Percentiles rank a stretch among this genome's conserved stretches.
Conservation (phyloP, 2,329 filamentous ascomycete species). For the Cladosporium sp. region DNA sequence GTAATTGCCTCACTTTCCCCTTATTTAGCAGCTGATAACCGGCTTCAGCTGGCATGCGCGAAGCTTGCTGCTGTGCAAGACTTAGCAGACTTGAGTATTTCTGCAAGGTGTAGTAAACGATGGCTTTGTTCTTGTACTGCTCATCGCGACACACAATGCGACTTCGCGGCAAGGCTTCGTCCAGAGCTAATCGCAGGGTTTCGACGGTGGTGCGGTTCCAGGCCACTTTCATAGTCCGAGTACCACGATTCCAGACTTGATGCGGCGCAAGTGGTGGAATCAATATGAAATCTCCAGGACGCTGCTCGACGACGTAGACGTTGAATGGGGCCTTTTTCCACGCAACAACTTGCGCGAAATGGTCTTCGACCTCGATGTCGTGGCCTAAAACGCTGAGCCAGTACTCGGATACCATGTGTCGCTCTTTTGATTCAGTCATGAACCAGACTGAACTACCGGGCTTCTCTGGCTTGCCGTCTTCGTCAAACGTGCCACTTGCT, state of each 20-base stretch:
- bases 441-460: constrained; percentile 95
- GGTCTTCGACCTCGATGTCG: constrained; percentile 93
- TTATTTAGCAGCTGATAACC: constrained; percentile 31
- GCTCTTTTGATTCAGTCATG: constrained; percentile 95
- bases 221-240: constrained; percentile 92
- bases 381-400: constrained; percentile 91
- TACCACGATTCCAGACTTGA: constrained; percentile 97
- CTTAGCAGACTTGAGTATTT: constrained; percentile 65
- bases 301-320: constrained; percentile 89
- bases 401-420: constrained; percentile 86
- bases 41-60: constrained; percentile 33
- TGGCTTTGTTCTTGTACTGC: constrained; percentile 98
- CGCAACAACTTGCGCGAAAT: constrained; percentile 92
- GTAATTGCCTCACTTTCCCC: constrained; percentile 62
- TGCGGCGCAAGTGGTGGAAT: constrained; percentile 91
- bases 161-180: constrained; percentile 83
- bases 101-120: constrained; percentile 79
- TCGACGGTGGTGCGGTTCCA: constrained; percentile 96
- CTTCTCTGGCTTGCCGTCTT: constrained; percentile 66
- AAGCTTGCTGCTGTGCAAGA: constrained; percentile 51
- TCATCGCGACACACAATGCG: constrained; percentile 93
- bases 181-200: constrained; percentile 79
- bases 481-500: constrained; percentile 61
- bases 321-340: constrained; percentile 94
- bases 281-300: constrained; percentile 84